Percentiles rank a stretch among this genome's conserved stretches.
Evolutionary conservation across 805 yeast species (phyloP).

Genomic region (Pichia rugopelliculosa): DNA sequence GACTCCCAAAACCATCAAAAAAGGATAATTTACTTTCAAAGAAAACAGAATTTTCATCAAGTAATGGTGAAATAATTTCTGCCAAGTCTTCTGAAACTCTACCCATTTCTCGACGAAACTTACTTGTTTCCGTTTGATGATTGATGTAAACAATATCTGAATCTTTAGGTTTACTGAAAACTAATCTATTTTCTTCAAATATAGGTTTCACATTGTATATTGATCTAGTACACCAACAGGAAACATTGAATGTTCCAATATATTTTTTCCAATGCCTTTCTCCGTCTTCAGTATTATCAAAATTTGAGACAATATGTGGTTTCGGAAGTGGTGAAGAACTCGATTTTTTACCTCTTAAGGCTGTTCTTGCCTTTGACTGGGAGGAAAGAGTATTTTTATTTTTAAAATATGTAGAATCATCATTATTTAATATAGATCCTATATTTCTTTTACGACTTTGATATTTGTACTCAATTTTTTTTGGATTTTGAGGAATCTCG

Average conservation of each 20-base stretch:
- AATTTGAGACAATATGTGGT: neutral
- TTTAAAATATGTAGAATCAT: neutral
- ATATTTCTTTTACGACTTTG: slow-evolving; percentile 2
- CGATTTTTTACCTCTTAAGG: neutral
- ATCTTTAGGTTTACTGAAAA: slow-evolving; percentile 14
- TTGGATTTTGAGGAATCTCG: too few species aligned
- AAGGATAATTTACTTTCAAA: slow-evolving; percentile 54
- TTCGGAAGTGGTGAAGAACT: neutral
- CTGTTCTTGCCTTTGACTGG: neutral
- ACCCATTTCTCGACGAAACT: slow-evolving; percentile 56
- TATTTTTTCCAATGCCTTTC: slow-evolving; percentile 26
- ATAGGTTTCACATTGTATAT: slow-evolving; percentile 36
- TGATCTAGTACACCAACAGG: slow-evolving; percentile 70
- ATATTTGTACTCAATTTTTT: slow-evolving; percentile 3
- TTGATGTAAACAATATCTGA: slow-evolving; percentile 23
- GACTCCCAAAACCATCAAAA: slow-evolving; percentile 46
- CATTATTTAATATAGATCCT: neutral
- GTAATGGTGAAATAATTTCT: slow-evolving; percentile 53
- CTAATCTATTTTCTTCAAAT: slow-evolving; percentile 31
- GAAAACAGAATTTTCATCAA: slow-evolving; percentile 45
- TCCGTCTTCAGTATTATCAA: neutral
- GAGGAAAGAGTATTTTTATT: neutral
- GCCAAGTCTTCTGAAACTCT: slow-evolving; percentile 69
- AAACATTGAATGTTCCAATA: slow-evolving; percentile 53
- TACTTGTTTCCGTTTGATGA: slow-evolving; percentile 12